Base-by-base conservation (phyloP, 768 basidiomycete genomes). In the Tubosaeta brunneosetosa region DNA sequence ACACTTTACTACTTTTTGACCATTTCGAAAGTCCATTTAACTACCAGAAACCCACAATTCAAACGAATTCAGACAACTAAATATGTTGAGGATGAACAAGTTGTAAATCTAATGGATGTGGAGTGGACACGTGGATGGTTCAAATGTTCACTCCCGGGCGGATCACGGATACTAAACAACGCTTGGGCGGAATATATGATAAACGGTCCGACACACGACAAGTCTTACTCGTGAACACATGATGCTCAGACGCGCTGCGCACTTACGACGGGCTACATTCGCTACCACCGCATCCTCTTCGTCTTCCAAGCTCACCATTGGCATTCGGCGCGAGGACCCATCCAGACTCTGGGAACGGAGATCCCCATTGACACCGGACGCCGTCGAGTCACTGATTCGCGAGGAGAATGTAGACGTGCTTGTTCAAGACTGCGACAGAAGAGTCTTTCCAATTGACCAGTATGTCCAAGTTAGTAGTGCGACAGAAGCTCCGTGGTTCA, bases 281-380 rank as follows among this genome's bases (percentile, higher is more conserved):
- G 47, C 57, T 19, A 66, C 60, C 1, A 37, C 43, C 29, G 38
- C 55, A 8, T 43, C 61, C 8, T 43, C 61, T 47, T 55, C 67
- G 9, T 42, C 64, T n/a, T 52, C 59, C 22, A 66, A 63, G 49
- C 68, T 77, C 17, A 76, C 71, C 19, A 56, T 86, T 13, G 85
- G 84, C 17, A 76, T 86, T 25, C 74, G 90, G 16, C 81, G 86
- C 36, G 94, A 97, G 66, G 88, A 94, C 63, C 84, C 88, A 0
- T 58, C 69, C 29, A 74, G 94, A 47, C 81, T 90, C 50, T 97
- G 92, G 92, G 94, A 95, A 65, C 78, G 94, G 9, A 78, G 94
- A 16, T 83, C 79, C 29, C 92, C 94, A 3, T 73, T 97, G 42
- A 90, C 88, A 0, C 94, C 94, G 1, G 78, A 80, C 4, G 83